Evolutionary conservation across 2,329 filamentous ascomycete species (phyloP).

Genomic region (Bimuria novae-zelandiae): DNA sequence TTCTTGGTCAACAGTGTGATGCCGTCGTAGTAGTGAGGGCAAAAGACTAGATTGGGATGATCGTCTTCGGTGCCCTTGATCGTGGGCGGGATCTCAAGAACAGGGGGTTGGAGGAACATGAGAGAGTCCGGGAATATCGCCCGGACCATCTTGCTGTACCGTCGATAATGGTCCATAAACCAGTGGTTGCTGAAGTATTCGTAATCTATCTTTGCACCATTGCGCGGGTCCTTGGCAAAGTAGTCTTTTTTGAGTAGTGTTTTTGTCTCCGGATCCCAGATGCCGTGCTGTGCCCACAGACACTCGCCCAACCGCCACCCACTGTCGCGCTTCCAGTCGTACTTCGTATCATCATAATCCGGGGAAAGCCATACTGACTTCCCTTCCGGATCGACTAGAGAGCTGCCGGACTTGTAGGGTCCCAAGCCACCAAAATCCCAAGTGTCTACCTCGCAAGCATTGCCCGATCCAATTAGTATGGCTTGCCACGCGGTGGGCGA

Average conservation of each 20-base stretch:
- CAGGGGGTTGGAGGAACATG: constrained; percentile 88
- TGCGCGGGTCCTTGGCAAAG: constrained; percentile 77
- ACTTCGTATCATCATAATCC: constrained; percentile 83
- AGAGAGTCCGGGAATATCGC: constrained; percentile 78
- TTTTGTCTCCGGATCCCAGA: constrained; percentile 86
- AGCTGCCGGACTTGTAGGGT: constrained; percentile 83
- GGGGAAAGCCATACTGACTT: constrained; percentile 80
- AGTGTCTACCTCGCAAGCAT: constrained; percentile 84
- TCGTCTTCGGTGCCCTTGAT: constrained; percentile 89
- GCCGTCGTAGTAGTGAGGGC: constrained; percentile 95
- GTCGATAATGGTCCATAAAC: constrained; percentile 84
- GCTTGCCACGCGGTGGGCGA: constrained; percentile 94
- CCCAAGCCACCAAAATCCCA: constrained; percentile 95
- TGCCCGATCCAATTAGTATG: constrained; percentile 86
- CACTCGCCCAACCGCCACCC: constrained; percentile 94
- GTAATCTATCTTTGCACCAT: constrained; percentile 76
- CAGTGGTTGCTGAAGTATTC: constrained; percentile 88
- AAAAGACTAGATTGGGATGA: constrained; percentile 86
- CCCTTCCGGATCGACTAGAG: constrained; percentile 85
- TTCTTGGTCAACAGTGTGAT: constrained; percentile 97
- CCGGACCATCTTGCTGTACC: constrained; percentile 75
- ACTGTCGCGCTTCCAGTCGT: constrained; percentile 86
- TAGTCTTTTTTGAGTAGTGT: constrained; percentile 82
- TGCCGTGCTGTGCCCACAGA: constrained; percentile 93
- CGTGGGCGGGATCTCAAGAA: constrained; percentile 85